phyloP scores from a whole-genome alignment of 2,329 filamentous ascomycete genomes.

The Tolypocladium sp. region DNA sequence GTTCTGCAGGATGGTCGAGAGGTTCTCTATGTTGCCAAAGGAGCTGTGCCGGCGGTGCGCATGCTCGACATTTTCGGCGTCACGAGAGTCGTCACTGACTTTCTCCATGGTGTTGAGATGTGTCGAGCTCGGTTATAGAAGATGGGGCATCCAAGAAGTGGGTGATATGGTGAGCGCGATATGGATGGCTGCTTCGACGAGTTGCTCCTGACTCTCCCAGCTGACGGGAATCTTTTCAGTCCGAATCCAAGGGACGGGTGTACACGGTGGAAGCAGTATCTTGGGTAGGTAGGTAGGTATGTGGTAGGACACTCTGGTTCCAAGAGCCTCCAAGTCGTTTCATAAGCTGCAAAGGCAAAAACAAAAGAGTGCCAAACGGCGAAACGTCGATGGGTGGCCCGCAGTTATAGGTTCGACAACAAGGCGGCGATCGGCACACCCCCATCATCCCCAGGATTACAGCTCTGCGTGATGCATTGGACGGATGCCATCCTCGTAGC shows the following conservation, averaged over 20 bases:
- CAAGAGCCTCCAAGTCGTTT: not conserved
- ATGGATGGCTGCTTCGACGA: not conserved
- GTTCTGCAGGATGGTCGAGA: conserved; percentile 6
- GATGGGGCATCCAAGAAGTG: not conserved
- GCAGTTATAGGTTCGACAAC: not conserved
- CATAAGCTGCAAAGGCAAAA: not conserved
- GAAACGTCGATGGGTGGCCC: not conserved
- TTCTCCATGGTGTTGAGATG: not conserved
- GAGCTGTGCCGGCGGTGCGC: conserved; percentile 2
- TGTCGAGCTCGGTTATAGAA: too few relatives aligned
- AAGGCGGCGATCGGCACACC: not conserved
- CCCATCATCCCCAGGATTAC: not conserved
- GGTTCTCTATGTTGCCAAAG: conserved; percentile 5
- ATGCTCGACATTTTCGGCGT: conserved; percentile 4
- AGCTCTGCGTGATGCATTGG: not conserved
- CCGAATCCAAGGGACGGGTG: not conserved
- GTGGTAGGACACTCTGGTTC: not conserved
- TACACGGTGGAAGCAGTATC: not conserved
- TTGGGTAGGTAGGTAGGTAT: not conserved
- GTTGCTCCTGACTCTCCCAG: not conserved
- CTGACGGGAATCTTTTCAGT: not conserved
- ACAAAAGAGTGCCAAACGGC: not conserved
- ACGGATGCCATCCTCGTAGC: not conserved
- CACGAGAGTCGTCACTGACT: not conserved
- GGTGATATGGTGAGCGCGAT: not conserved